These are phyloP conservation scores for Thielaviopsis euricoi DNA, from an alignment of 2,329 filamentous ascomycete genomes.

Conservation along the genomic window DNA sequence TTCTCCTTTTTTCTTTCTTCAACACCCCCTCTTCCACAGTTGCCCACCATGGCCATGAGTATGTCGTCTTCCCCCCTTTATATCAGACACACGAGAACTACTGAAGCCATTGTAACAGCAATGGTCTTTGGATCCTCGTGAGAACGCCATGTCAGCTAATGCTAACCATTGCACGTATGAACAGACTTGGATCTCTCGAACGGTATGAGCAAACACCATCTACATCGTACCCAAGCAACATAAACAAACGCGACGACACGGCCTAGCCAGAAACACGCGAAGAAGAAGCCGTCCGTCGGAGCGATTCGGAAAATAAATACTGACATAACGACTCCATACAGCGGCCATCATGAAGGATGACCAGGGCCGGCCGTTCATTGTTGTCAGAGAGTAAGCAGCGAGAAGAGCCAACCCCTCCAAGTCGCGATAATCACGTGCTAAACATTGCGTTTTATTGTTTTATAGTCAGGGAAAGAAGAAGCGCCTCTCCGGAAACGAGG, in stretches of 20 bases:
- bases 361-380: conserved; percentile 90
- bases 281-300: background rate
- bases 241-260: conserved; percentile 11
- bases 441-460: conserved; percentile 11
- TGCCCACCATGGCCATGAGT: conserved; percentile 24
- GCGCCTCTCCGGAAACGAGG: conserved; percentile 89
- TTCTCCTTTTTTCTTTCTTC: background rate
- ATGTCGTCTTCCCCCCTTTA: conserved; percentile 15
- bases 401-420: conserved; percentile 2
- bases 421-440: conserved; percentile 14
- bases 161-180: conserved; percentile 4
- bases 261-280: background rate
- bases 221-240: conserved; percentile 4
- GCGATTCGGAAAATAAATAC: background rate
- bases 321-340: conserved; percentile 18
- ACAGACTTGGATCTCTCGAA: conserved; percentile 71
- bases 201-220: conserved; percentile 34
- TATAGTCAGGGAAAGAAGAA: conserved; percentile 89
- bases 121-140: background rate
- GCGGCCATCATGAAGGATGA: conserved; percentile 85
- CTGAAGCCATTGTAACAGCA: background rate
- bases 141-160: background rate
- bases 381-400: conserved; percentile 74
- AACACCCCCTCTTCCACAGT: conserved; percentile 11
- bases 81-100: background rate